A percentile compares a stretch with the other conserved stretches of the same genome.
phyloP scores from a whole-genome alignment of 495 filamentous ascomycete species.

The Podospora comata region DNA sequence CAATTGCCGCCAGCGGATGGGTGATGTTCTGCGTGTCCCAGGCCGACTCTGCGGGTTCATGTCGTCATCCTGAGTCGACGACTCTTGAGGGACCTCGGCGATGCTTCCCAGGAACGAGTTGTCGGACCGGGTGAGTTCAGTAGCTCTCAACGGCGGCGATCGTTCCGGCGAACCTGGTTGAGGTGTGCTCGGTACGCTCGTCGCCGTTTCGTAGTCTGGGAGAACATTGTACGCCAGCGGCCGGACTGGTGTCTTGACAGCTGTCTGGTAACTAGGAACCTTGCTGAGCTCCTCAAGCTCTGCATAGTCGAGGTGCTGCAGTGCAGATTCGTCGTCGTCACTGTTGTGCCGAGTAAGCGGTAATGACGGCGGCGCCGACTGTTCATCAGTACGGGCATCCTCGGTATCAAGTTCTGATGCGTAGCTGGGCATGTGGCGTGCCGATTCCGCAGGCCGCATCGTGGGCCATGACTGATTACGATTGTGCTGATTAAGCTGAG shows the following conservation, averaged over 20 bases:
- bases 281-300: constrained; percentile 64
- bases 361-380: constrained; percentile 33
- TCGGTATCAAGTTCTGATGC: constrained; percentile 13
- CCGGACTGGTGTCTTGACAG: constrained; percentile 56
- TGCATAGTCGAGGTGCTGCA: constrained; percentile 55
- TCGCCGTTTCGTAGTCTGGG: background rate
- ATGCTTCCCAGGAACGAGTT: constrained; percentile 35
- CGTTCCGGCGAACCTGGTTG: background rate
- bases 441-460: constrained; percentile 27
- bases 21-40: constrained; percentile 10
- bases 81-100: constrained; percentile 24
- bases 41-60: constrained; percentile 10
- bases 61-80: background rate
- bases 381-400: constrained; percentile 14
- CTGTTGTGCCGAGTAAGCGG: constrained; percentile 58
- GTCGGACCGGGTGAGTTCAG: background rate
- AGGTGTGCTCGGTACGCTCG: background rate
- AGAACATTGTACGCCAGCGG: constrained; percentile 22
- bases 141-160: background rate
- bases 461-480: constrained; percentile 37
- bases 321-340: constrained; percentile 49
- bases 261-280: constrained; percentile 79
- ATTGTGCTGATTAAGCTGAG: constrained; percentile 44
- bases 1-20: constrained; percentile 20
- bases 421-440: constrained; percentile 29